Percentiles rank a stretch among this genome's conserved stretches.
These are phyloP conservation scores for Cardamine chenopodiifolia DNA, from an alignment of 345 rosid species.

Conservation along the genomic window DNA sequence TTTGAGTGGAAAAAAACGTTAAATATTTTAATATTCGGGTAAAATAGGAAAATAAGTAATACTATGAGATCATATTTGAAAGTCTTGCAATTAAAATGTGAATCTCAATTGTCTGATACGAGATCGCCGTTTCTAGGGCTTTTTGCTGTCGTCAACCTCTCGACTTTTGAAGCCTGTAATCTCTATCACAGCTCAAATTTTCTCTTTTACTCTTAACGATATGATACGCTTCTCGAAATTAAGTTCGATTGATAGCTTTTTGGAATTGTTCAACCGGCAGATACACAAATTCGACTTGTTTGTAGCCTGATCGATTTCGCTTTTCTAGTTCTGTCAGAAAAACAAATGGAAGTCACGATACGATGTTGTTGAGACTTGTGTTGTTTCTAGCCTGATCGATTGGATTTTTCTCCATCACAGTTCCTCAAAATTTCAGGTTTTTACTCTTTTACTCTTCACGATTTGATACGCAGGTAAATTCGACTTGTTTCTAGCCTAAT, in stretches of 20 bases:
- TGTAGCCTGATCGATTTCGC: constrained; percentile 18
- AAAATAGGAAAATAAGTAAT: background rate
- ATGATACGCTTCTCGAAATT: background rate
- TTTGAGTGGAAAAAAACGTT: background rate
- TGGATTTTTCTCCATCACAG: background rate
- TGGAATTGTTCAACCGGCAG: background rate
- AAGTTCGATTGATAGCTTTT: background rate
- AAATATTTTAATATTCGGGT: background rate
- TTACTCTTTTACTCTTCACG: background rate
- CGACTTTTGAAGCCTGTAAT: constrained; percentile 23
- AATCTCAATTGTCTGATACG: background rate
- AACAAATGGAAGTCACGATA: too few species aligned
- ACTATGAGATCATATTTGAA: constrained; percentile 19
- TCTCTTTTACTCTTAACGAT: background rate
- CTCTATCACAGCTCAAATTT: background rate
- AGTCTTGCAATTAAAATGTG: constrained; percentile 17
- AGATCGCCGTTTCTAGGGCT: constrained; percentile 39
- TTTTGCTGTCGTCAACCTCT: constrained; percentile 8
- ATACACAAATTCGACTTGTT: constrained; percentile 16
- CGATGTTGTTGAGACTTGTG: too few species aligned
- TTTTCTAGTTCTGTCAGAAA: too few species aligned
- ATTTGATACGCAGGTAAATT: background rate
- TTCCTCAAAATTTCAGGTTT: background rate
- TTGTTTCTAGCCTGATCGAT: constrained; percentile 16
- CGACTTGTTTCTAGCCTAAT: constrained; percentile 4